Base-by-base conservation (phyloP, 2,329 filamentous ascomycete genomes). In the Paracorniculantispora psalliotae region DNA sequence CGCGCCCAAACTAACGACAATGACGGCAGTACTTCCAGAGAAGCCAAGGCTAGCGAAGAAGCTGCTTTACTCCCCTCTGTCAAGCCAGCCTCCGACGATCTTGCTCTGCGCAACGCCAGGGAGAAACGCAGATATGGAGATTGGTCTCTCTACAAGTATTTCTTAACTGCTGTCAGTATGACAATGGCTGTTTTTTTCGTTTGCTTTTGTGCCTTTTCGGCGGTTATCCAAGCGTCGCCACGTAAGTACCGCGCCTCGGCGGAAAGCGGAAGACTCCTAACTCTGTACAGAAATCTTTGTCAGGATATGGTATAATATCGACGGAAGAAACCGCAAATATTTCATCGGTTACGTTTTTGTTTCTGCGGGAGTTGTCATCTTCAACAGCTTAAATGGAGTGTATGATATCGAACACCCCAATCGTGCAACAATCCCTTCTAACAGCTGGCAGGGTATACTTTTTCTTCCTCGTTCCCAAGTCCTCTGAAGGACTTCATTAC, bases 221-320 rank as follows among this genome's bases (percentile, higher is more conserved):
- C 46, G 13, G 15, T 25, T 8, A 8, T 55, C 12, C 26, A 47
- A 19, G 17, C 35, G 13, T 30, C 25, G 12, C 52, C 51, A 5
- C 21, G 51, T 54, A 50, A 21, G 55, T 37, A 12, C 4, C 2
- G 7, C 15, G 9, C 17, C n/a, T 41, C 19, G 3, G 25, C 1
- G 2, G 12, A 12, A n/a, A 1, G 12, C n/a, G 23, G 5, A 25
- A 2, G 7, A 13, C 25, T 7, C 1, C 12, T 35, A 6, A 41
- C 12, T 37, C 2, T 19, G 10, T 4, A 13, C 19, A 61, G 53
- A 5, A 1, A 53, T 61, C 1, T 61, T 56, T 21, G 17, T 61
- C 15, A 55, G 41, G 9, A 61, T 61, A 17, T 61, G 59, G 59
- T 49, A 51, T 6, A n/a, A 9, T 17, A 15, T n/a, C 33, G 30